Base-by-base conservation (phyloP, 208 protist genomes). In the Naegleria lovaniensis region DNA sequence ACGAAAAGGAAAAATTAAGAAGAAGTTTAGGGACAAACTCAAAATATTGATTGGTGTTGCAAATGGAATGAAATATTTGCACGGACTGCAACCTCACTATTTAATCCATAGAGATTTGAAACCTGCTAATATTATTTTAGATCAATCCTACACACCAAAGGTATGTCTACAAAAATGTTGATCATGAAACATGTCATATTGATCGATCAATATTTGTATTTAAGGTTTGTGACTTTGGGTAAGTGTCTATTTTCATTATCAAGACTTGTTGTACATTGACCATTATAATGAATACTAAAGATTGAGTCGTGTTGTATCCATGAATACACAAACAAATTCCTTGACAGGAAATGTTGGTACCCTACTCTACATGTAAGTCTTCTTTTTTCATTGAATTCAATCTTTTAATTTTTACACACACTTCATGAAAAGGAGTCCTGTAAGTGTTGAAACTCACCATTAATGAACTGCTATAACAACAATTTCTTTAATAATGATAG, bases 61-160 rank as follows among this genome's bases (percentile, higher is more conserved):
- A 41, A 84, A 84, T 84, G 76, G 76, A 16, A 84, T 84, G 76
- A 84, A 33, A 41, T 84, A 84, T 36, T 84, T 84, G 11, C 76
- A 84, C 33, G 76, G 76, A 33, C 15, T 84, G 29, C 33, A 84
- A 41, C 76, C 38, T 48, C 43, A 48, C 43, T 48, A 48, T 48
- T 48, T 48, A 48, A 48, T 48, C 43, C 43, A 48, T 48, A 33
- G 76, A 33, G 76, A 84, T 40, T 84, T 84, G 29, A 84, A 84
- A 84, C 76, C 76, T 40, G 29, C 76, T 39, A 84, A 84, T 84
- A 40, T 84, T 39, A 33, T 84, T 39, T 29, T 84, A 41, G 76
- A 67, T 29, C 22, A 67, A 29, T 29, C 11, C 19, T 15, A 67
- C 19, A 67, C 11, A 29, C 55, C 55, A 67, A 67, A 67, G 43